Evolutionary conservation across 139 green algal species (phyloP).

Genomic region (Picochlorum sp.): DNA sequence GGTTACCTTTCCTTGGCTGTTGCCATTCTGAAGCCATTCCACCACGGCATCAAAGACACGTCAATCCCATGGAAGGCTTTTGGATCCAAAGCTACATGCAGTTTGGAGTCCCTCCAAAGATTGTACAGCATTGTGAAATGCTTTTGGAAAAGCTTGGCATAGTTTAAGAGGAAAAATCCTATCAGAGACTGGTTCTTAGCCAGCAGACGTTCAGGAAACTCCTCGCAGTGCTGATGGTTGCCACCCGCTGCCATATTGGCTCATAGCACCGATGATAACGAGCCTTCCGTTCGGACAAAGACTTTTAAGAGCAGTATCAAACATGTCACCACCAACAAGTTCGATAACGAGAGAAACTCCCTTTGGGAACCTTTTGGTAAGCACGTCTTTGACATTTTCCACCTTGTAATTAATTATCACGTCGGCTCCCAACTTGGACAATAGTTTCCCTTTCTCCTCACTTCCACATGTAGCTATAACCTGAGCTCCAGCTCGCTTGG

Average conservation of each 20-base stretch:
- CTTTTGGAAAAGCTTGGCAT: conserved; percentile 28
- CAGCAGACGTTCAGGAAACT: conserved; percentile 71
- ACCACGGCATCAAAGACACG: conserved; percentile 57
- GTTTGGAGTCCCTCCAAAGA: conserved; percentile 23
- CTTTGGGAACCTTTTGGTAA: conserved; percentile 48
- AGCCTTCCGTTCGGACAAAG: conserved; percentile 55
- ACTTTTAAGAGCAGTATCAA: conserved; percentile 46
- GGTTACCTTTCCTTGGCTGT: conserved; percentile 68
- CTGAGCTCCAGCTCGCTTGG: conserved; percentile 65
- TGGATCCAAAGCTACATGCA: conserved; percentile 41
- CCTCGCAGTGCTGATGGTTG: conserved; percentile 25
- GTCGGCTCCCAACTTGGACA: conserved; percentile 69
- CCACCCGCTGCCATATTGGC: conserved; percentile 34
- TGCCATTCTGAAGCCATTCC: conserved; percentile 57
- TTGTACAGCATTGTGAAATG: conserved; percentile 40
- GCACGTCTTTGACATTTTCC: conserved; percentile 37
- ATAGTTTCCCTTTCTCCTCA: conserved; percentile 61
- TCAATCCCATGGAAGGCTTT: conserved; percentile 34
- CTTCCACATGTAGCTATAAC: conserved; percentile 83
- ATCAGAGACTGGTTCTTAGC: conserved; percentile 52
- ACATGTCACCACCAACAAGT: conserved; percentile 67
- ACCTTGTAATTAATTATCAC: conserved; percentile 76
- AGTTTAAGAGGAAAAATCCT: conserved; percentile 75
- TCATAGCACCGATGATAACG: conserved; percentile 73
- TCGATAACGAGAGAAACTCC: conserved; percentile 65